phyloP scores from a whole-genome alignment of 441 rosid genomes.

The Corymbia calophylla region DNA sequence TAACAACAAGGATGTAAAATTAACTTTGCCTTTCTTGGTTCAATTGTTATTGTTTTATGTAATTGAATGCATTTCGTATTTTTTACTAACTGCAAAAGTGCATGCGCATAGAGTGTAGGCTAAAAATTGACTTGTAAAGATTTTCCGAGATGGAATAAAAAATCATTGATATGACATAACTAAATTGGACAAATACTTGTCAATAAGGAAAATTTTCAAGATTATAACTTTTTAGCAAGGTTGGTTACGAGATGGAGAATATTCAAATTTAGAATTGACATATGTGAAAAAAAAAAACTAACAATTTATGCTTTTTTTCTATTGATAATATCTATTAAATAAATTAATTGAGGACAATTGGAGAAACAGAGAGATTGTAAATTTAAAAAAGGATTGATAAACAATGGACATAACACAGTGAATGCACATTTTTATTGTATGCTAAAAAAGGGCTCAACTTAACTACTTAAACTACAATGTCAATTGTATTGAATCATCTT shows the following conservation, averaged over 20 bases:
- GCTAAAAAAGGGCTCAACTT: not conserved
- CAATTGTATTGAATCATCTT: not conserved
- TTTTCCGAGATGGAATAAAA: not conserved
- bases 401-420: not conserved
- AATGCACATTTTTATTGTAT: not conserved
- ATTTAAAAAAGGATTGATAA: not conserved
- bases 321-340: not conserved
- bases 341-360: not conserved
- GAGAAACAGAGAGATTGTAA: not conserved
- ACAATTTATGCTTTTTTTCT: too few relatives aligned
- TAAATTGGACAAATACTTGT: not conserved
- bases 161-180: not conserved
- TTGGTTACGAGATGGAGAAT: not conserved
- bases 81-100: not conserved
- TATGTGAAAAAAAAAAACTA: too few relatives aligned
- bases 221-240: not conserved
- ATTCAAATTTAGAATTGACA: too few relatives aligned
- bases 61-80: not conserved
- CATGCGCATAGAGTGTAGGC: not conserved
- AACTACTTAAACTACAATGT: not conserved
- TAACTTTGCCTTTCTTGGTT: not conserved
- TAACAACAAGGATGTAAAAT: too few relatives aligned
- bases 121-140: not conserved
- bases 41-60: not conserved
- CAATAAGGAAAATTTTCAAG: not conserved